A percentile compares a stretch with the other conserved stretches of the same genome.
Evolutionary conservation across 371 early-diverging fungal genomes (phyloP).

Genomic region (Rhizopus arrhizus): DNA sequence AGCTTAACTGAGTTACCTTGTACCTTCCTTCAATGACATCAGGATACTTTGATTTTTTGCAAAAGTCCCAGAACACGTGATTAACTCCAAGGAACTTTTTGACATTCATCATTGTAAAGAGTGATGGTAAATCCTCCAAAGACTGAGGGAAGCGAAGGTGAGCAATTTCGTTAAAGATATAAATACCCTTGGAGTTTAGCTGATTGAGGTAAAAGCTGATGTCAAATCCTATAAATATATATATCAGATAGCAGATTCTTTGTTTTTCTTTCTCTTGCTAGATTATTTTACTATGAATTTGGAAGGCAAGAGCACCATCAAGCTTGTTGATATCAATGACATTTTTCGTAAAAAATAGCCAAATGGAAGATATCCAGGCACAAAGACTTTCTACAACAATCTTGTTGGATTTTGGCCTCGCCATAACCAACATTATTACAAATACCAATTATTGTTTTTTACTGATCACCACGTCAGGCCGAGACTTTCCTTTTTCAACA

Average conservation of each 20-base stretch:
- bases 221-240: no score
- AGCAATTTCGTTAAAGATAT: conserved; percentile 33
- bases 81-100: conserved; percentile 26
- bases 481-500: conserved; percentile 28
- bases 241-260: no score
- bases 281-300: conserved; percentile 33
- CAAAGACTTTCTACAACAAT: conserved; percentile 12
- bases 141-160: conserved; percentile 31
- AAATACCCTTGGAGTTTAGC: conserved; percentile 26
- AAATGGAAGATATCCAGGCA: conserved; percentile 28
- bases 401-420: conserved; percentile 17
- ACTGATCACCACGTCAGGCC: conserved; percentile 32
- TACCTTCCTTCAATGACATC: conserved; percentile 26
- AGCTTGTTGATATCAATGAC: conserved; percentile 31
- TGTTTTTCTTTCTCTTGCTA: no score
- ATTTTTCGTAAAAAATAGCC: conserved; percentile 31
- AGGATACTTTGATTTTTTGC: conserved; percentile 27
- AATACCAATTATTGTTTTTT: conserved; percentile 25
- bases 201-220: conserved; percentile 27
- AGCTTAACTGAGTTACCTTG: conserved; percentile 20
- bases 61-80: conserved; percentile 28
- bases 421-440: conserved; percentile 22
- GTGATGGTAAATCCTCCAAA: conserved; percentile 27
- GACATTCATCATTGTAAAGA: conserved; percentile 26
- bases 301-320: conserved; percentile 31